Base-by-base conservation (phyloP, 139 green algal genomes). In the Closterium sp. region DNA sequence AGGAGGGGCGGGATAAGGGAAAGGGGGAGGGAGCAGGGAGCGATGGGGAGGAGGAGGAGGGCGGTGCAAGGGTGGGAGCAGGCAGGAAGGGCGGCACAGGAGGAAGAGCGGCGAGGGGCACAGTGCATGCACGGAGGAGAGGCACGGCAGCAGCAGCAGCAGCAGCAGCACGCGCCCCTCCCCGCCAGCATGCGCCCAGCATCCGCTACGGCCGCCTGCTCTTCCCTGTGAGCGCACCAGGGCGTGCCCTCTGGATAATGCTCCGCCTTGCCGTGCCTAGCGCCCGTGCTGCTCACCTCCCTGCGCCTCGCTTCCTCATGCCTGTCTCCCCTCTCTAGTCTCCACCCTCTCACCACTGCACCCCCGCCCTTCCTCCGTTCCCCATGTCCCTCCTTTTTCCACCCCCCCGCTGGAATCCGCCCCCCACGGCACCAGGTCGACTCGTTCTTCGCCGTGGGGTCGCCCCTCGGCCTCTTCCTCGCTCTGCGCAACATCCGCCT, bases 391-490 rank as follows among this genome's bases (percentile, higher is more conserved):
- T 55, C 6, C 36, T 6, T 6, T 55, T 6, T 55, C 38, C 38
- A 12, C 38, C 43, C 43, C 43, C 43, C 7, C n/a, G n/a, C n/a
- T n/a, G n/a, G n/a, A n/a, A 5, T 16, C 43, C 43, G 12, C 32
- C n/a, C 33, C 33, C 8, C 34, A n/a, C 88, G 32, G 95, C 96
- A 12, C 36, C 38, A 91, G 34, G 96, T 97, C 30, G 95, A 97
- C 91, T 91, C 95, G 34, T 93, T 97, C 84, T 94, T 97, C 87
- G 88, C 92, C 21, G 89, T 97, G 36, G 96, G 96, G 30, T 97
- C 96, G 34, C 96, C 96, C 0, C 93, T 98, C 32, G 96, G 95
- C 64, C 90, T 96, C 21, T 97, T 97, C 87, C 91, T 97, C 34
- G 95, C 96, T 12, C 90, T 97, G 33, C 90, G 96, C 35, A 93